phyloP scores from a whole-genome alignment of 495 filamentous ascomycete genomes.

The Rhypophila decipiens region DNA sequence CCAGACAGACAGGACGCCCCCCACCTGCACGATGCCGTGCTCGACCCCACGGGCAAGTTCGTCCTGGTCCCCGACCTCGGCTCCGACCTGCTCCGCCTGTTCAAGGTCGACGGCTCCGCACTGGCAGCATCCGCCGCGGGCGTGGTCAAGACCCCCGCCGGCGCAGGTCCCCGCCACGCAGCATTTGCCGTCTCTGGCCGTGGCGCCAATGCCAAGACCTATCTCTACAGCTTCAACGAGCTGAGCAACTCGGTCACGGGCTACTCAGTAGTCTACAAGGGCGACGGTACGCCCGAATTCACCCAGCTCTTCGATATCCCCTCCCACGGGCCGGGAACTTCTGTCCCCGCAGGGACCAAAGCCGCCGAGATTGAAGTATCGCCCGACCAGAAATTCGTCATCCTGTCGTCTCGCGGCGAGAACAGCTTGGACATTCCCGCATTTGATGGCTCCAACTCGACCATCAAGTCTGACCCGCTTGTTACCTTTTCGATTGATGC shows the following conservation, averaged over 20 bases:
- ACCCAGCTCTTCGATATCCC: too few relatives aligned
- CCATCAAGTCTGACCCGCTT: constrained; percentile 40
- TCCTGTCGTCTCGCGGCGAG: constrained; percentile 59
- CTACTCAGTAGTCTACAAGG: too few relatives aligned
- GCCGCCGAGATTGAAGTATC: constrained; percentile 57
- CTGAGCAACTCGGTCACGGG: constrained; percentile 42
- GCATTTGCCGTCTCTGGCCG: constrained; percentile 33
- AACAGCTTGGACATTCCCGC: constrained; percentile 38
- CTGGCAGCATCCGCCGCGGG: constrained; percentile 32
- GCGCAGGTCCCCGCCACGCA: constrained; percentile 41
- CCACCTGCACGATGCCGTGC: constrained; percentile 61
- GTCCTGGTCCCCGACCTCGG: constrained; percentile 66
- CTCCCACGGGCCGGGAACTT: too few relatives aligned
- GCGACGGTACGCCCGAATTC: too few relatives aligned
- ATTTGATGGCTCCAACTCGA: constrained; percentile 37
- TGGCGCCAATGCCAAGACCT: constrained; percentile 22
- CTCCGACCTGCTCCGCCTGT: constrained; percentile 60
- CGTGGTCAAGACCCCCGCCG: constrained; percentile 26
- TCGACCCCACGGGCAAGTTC: constrained; percentile 63
- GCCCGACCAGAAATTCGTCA: constrained; percentile 53
- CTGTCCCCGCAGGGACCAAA: constrained; percentile 32
- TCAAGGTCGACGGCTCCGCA: constrained; percentile 41
- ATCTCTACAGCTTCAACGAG: constrained; percentile 44
- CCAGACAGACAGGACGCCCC: constrained; percentile 60
- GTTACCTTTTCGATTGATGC: constrained; percentile 41